Conservation (phyloP, 106 monocot genomes). For the Allium fistulosum region DNA sequence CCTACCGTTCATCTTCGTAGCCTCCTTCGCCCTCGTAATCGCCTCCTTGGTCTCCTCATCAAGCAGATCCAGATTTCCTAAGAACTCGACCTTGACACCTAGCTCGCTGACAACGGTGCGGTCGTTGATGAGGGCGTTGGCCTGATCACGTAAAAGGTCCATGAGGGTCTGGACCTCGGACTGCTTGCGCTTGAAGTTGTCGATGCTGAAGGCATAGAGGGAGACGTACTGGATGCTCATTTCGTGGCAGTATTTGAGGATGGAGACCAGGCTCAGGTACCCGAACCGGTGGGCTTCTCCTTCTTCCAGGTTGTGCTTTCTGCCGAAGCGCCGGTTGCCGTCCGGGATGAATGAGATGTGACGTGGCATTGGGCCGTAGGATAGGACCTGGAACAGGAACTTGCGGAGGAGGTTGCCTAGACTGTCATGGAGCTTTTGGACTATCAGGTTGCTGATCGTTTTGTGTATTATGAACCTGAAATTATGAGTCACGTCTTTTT, state of each 20-base stretch:
- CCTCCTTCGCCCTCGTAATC: conserved; percentile 2
- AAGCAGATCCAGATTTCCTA: conserved; percentile 17
- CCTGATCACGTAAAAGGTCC: conserved; percentile 24
- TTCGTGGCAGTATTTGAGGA: conserved; percentile 34
- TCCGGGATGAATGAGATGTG: conserved; percentile 50
- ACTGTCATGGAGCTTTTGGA: neutral
- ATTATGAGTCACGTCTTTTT: too few relatives aligned
- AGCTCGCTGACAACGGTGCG: conserved; percentile 7
- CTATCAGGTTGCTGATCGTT: neutral
- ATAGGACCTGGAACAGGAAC: conserved; percentile 22
- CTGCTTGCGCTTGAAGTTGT: conserved; percentile 34
- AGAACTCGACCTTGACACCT: conserved; percentile 23
- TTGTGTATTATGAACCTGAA: too few relatives aligned
- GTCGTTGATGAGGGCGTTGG: conserved; percentile 7
- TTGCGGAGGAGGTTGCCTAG: conserved; percentile 9
- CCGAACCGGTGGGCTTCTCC: conserved; percentile 19
- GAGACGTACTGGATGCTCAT: conserved; percentile 27
- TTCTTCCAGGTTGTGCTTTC: conserved; percentile 6
- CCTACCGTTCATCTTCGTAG: conserved; percentile 12
- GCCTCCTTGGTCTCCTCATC: conserved; percentile 3
- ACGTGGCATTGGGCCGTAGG: conserved; percentile 21
- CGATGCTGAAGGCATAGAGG: conserved; percentile 38
- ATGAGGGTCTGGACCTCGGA: conserved; percentile 18
- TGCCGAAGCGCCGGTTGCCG: conserved; percentile 38
- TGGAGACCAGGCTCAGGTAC: conserved; percentile 12